Conservation (phyloP, 2,329 filamentous ascomycete genomes). For the Scedosporium aurantiacum region DNA sequence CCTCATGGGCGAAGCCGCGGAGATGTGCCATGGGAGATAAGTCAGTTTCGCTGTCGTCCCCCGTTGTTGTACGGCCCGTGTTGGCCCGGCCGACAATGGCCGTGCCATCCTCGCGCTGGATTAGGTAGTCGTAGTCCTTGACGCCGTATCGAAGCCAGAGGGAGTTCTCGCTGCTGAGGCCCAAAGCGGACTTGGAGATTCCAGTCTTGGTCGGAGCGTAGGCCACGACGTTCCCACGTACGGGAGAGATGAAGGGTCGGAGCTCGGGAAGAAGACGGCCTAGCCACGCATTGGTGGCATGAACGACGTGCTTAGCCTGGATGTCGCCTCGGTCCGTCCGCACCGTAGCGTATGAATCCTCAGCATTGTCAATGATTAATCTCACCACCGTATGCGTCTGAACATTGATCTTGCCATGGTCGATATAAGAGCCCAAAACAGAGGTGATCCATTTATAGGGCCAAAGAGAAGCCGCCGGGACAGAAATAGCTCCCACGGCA, state of each 20-base stretch:
- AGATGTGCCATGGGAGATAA: constrained; percentile 9
- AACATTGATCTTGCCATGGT: constrained; percentile 9
- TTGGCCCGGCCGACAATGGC: constrained; percentile 12
- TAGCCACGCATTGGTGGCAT: constrained; percentile 17
- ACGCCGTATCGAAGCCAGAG: constrained; percentile 12
- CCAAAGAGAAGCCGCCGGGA: constrained; percentile 9
- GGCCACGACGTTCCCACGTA: constrained; percentile 8
- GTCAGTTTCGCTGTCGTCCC: constrained; percentile 10
- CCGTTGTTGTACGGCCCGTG: constrained; percentile 9
- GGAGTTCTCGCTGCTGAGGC: constrained; percentile 3
- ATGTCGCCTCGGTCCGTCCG: constrained; percentile 14
- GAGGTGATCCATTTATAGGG: constrained; percentile 15
- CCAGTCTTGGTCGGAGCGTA: neutral
- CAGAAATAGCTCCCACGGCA: neutral
- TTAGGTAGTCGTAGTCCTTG: constrained; percentile 16
- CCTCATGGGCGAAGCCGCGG: constrained; percentile 6
- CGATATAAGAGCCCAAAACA: constrained; percentile 8
- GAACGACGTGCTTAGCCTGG: constrained; percentile 12
- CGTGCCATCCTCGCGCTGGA: constrained; percentile 11
- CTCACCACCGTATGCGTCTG: constrained; percentile 14
- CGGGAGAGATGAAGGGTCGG: constrained; percentile 10
- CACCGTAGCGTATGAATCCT: constrained; percentile 8
- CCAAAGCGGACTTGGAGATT: too few relatives aligned
- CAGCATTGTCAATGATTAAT: constrained; percentile 5
- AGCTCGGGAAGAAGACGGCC: constrained; percentile 15